Percentiles rank a stretch among this genome's conserved stretches.
Evolutionary conservation across 306 rosid species (phyloP).

Genomic region (Cucurbita argyrosperma): DNA sequence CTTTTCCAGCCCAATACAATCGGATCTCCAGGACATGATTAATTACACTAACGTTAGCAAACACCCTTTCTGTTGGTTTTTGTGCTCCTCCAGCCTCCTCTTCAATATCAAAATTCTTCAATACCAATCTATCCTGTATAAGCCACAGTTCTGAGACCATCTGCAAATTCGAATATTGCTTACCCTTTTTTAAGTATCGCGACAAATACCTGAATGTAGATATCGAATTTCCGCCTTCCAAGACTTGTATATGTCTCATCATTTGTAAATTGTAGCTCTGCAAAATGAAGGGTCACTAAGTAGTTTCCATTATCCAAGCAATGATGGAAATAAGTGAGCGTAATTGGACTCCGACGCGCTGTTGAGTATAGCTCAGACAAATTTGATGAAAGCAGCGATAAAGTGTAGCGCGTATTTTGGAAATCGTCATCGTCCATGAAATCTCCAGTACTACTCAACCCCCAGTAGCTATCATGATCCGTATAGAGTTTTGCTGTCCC

Average conservation of each 20-base stretch:
- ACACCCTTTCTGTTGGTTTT: conserved; percentile 18
- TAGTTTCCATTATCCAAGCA: conserved; percentile 63
- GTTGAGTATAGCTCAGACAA: conserved; percentile 31
- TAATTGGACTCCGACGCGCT: conserved; percentile 44
- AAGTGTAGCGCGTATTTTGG: conserved; percentile 26
- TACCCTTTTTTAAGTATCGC: neutral
- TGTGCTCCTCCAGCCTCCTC: conserved; percentile 22
- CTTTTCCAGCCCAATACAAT: conserved; percentile 50
- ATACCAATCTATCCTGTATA: conserved; percentile 31
- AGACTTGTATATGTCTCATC: conserved; percentile 32
- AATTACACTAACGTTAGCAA: conserved; percentile 24
- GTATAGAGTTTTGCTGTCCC: conserved; percentile 20
- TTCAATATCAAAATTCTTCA: conserved; percentile 44
- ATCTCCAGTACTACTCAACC: conserved; percentile 39
- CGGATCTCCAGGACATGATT: conserved; percentile 41
- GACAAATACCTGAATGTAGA: conserved; percentile 48
- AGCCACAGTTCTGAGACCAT: neutral
- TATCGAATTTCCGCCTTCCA: conserved; percentile 46
- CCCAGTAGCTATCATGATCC: conserved; percentile 19
- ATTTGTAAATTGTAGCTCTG: conserved; percentile 49
- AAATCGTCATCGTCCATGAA: conserved; percentile 30
- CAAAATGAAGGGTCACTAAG: conserved; percentile 43
- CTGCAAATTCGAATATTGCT: neutral
- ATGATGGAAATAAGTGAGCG: conserved; percentile 54
- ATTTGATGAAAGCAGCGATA: conserved; percentile 22